phyloP scores from a whole-genome alignment of 2,329 filamentous ascomycete species.

The Colletotrichum plurivorum region DNA sequence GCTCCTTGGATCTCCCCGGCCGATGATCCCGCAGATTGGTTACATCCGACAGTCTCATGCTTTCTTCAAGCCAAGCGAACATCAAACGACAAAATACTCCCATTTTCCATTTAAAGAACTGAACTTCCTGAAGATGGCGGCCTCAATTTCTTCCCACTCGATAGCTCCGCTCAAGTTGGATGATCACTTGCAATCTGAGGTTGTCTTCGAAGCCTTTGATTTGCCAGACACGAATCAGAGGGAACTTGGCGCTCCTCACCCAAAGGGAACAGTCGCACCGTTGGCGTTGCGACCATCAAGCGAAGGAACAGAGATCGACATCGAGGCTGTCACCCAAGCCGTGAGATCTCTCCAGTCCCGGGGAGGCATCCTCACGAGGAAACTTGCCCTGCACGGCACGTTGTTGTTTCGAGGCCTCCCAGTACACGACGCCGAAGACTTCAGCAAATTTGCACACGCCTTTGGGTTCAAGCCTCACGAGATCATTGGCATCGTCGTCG shows the following conservation, averaged over 20 bases:
- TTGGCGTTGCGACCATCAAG: conserved; percentile 3
- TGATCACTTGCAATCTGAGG: too few relatives aligned
- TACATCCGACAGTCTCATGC: too few relatives aligned
- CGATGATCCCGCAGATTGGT: too few relatives aligned
- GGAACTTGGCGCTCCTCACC: conserved; percentile 10
- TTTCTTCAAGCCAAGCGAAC: too few relatives aligned
- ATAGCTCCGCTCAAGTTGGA: not conserved
- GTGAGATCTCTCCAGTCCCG: conserved; percentile 8
- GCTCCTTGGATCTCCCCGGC: too few relatives aligned
- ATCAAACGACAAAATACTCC: too few relatives aligned
- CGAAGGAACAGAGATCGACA: not conserved
- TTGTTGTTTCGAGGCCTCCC: conserved; percentile 62
- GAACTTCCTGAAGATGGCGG: too few relatives aligned
- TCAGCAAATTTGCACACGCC: conserved; percentile 63
- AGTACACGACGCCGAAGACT: conserved; percentile 59
- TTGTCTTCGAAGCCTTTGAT: conserved; percentile 12
- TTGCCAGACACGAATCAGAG: conserved; percentile 11
- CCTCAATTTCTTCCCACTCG: not conserved
- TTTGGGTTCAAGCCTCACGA: conserved; percentile 61
- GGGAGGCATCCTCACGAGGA: conserved; percentile 51
- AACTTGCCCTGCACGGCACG: conserved; percentile 60
- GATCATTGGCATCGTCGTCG: conserved; percentile 65
- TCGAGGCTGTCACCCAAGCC: not conserved
- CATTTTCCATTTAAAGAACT: too few relatives aligned
- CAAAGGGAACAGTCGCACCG: not conserved